Conservation (phyloP, 2,329 filamentous ascomycete species). For the Monilinia fructigena region DNA sequence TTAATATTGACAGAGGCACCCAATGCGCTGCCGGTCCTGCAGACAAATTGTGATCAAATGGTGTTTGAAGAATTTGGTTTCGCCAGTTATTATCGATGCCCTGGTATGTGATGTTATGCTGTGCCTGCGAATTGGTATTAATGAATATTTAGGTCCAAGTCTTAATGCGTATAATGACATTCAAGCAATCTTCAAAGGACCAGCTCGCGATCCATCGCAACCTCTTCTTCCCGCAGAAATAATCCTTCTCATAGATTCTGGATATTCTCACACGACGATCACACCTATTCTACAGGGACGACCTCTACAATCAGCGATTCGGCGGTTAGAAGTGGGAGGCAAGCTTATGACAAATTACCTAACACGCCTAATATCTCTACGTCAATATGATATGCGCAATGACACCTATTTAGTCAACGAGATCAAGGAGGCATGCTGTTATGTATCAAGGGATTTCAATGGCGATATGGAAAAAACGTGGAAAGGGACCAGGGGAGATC, state of each 20-base stretch:
- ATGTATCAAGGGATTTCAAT: conserved; percentile 74
- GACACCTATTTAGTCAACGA: conserved; percentile 93
- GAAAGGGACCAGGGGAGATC: conserved; percentile 69
- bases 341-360: conserved; percentile 93
- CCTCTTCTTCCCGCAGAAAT: conserved; percentile 66
- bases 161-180: conserved; percentile 83
- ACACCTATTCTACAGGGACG: conserved; percentile 81
- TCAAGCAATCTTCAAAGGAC: conserved; percentile 64
- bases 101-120: conserved; percentile 51
- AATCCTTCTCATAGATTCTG: conserved; percentile 84
- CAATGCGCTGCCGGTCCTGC: conserved; percentile 75
- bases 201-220: conserved; percentile 47
- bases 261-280: conserved; percentile 89
- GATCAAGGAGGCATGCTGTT: conserved; percentile 89
- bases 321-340: conserved; percentile 85
- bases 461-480: conserved; percentile 77
- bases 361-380: conserved; percentile 81
- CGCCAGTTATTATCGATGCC: conserved; percentile 74
- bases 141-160: conserved; percentile 54
- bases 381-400: conserved; percentile 94
- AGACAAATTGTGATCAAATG: conserved; percentile 91
- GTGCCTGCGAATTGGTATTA: conserved; percentile 23
- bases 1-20: conserved; percentile 83
- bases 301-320: conserved; percentile 76
- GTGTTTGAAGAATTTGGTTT: conserved; percentile 98